A percentile compares a stretch with the other conserved stretches of the same genome.
Evolutionary conservation across 768 basidiomycete genomes (phyloP).

Genomic region (Boletellus sp.): DNA sequence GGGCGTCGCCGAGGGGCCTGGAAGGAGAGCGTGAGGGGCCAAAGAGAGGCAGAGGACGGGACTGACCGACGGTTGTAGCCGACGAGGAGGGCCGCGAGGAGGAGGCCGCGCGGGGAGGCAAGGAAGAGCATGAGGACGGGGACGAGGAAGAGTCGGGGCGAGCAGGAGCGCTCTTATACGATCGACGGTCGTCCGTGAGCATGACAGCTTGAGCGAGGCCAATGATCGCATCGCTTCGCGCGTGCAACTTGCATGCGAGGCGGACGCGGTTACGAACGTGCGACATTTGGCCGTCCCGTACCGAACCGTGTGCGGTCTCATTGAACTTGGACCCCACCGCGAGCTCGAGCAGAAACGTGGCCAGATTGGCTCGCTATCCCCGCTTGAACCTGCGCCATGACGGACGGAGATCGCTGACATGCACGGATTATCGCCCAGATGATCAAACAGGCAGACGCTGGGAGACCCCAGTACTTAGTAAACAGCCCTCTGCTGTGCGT

Average conservation of each 20-base stretch:
- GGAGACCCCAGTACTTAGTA: neutral
- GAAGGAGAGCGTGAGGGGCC: neutral
- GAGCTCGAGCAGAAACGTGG: too few species aligned
- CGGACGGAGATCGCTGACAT: too few species aligned
- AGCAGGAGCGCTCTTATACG: neutral
- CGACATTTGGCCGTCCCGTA: too few species aligned
- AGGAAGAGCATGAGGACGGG: slow-evolving; percentile 5
- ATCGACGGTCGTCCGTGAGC: neutral
- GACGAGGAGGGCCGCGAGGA: slow-evolving; percentile 16
- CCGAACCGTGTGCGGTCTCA: too few species aligned
- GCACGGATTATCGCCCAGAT: neutral
- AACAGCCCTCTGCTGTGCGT: neutral
- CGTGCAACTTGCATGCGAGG: neutral
- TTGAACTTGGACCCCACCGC: too few species aligned
- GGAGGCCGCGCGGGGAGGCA: slow-evolving; percentile 14
- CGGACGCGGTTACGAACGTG: too few species aligned
- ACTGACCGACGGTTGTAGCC: slow-evolving; percentile 20
- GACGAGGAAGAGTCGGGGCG: neutral
- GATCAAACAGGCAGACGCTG: slow-evolving; percentile 3
- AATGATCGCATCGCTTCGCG: neutral
- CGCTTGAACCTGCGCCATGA: too few species aligned
- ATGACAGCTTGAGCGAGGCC: neutral
- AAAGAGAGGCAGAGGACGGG: too few species aligned
- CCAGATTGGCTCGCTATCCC: neutral
- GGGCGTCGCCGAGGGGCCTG: slow-evolving; percentile 15